phyloP scores from a whole-genome alignment of 345 rosid genomes.

The Hevea brasiliensis region DNA sequence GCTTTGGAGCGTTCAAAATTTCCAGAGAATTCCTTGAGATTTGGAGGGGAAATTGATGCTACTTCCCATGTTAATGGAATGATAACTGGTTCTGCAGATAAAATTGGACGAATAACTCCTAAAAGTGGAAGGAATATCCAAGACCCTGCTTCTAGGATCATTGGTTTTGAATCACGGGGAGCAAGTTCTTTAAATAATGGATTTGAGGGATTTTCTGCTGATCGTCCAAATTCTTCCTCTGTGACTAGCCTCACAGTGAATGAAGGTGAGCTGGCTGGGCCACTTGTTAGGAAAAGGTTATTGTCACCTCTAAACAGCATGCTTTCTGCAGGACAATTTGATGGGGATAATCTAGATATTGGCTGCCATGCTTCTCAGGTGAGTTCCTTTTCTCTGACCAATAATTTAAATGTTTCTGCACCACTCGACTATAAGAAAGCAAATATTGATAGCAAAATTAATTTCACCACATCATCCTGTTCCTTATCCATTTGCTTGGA shows the following conservation, averaged over 20 bases:
- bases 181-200: constrained; percentile 29
- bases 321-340: constrained; percentile 55
- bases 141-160: constrained; percentile 66
- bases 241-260: constrained; percentile 28
- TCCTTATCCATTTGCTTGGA: constrained; percentile 50
- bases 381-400: constrained; percentile 31
- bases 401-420: constrained; percentile 30
- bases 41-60: constrained; percentile 34
- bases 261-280: constrained; percentile 52
- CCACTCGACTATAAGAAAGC: constrained; percentile 58
- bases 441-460: constrained; percentile 46
- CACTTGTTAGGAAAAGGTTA: constrained; percentile 65
- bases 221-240: constrained; percentile 31
- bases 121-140: constrained; percentile 35
- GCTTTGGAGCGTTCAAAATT: constrained; percentile 44
- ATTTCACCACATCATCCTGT: constrained; percentile 35
- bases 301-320: constrained; percentile 63
- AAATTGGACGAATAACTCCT: constrained; percentile 33
- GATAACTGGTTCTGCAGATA: constrained; percentile 40
- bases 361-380: constrained; percentile 43
- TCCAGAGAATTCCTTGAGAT: constrained; percentile 41
- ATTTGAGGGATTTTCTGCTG: constrained; percentile 37
- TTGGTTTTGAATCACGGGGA: constrained; percentile 68
- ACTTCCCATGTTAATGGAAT: constrained; percentile 47
- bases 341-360: constrained; percentile 59